Evolutionary conservation across 352 stramenopile genomes (phyloP).

Genomic region (Globisporangium acanthophoron): DNA sequence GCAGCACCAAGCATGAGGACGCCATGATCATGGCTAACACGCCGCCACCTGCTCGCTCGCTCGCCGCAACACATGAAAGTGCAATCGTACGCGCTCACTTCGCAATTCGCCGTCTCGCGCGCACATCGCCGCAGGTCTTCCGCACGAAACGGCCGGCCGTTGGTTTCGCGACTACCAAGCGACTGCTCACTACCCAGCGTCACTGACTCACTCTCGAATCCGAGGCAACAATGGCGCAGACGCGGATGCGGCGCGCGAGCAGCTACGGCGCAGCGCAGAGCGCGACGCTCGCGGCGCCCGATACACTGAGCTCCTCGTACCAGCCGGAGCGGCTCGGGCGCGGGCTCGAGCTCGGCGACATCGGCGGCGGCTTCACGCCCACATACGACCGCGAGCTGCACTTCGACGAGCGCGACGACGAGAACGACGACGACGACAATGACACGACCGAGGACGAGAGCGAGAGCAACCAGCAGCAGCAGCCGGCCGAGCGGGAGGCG

Average conservation of each 20-base stretch:
- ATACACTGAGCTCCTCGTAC: slow-evolving; percentile 11
- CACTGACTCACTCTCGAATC: background rate
- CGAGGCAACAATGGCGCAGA: background rate
- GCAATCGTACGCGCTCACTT: too few relatives aligned
- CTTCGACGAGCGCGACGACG: slow-evolving; percentile 20
- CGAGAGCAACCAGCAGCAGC: slow-evolving; percentile 4
- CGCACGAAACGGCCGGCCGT: too few relatives aligned
- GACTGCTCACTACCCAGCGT: background rate
- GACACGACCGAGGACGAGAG: slow-evolving; percentile 14
- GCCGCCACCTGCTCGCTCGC: too few relatives aligned
- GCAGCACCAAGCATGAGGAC: background rate
- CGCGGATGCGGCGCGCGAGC: slow-evolving; percentile 11
- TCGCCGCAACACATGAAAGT: too few relatives aligned
- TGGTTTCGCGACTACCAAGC: background rate
- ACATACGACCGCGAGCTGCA: slow-evolving; percentile 7
- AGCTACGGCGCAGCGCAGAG: slow-evolving; percentile 9
- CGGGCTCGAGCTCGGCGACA: background rate
- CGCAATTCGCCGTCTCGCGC: too few relatives aligned
- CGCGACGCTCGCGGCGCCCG: slow-evolving; percentile 1
- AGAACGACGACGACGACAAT: slow-evolving; percentile 11
- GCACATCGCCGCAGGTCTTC: too few relatives aligned
- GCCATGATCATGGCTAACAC: background rate
- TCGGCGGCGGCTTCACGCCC: slow-evolving; percentile 5
- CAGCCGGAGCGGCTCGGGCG: background rate
- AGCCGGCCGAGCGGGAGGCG: background rate